Evolutionary conservation across 768 basidiomycete species (phyloP), one percentile per base, ranked within the genome.

Genomic region (Cystofilobasidium macerans): DNA sequence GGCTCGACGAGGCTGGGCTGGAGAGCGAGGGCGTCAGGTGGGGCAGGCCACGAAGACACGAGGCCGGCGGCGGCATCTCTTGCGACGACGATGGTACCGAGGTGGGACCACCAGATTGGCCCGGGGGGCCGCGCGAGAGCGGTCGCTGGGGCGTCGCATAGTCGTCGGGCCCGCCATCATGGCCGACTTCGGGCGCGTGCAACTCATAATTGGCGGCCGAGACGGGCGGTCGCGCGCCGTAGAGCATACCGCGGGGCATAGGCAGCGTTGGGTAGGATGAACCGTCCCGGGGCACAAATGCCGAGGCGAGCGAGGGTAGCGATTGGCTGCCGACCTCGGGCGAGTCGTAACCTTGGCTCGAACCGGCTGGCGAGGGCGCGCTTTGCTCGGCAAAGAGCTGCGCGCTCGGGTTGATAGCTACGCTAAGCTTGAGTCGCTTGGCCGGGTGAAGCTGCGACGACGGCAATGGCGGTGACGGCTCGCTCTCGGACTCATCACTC

Each of bases 1-100:
- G 67, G 33, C 61, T 63, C 3, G 67, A 68, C 43, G 62, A 62
- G 22, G 53, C 62, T 13, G 67, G 67, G 58, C 61, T 63, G 13
- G 61, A 62, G 40, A 64, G 47, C 24, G 67, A 68, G 9, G 67
- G 67, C n/a, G 67, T 68, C 24, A 68, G 57, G 33, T 68, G 67
- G 9, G 67, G 67, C 7, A 68, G 45, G 33, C 33, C 43, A n/a
- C 43, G 26, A 4, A 53, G 51, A 30, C 24, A 53, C 24, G 62
- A 53, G 11, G 33, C n/a, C 16, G 26, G 38, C 20, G 58, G 26
- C 14, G 40, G 40, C 26, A 42, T 40, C 28, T 40, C 26, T 6
- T 22, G 40, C 8, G 36, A 36, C 36, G 26, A 16, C 40, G 26
- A 35, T 24, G 32, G n/a, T 20, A n/a, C 4, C n/a, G 12, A 22